phyloP scores from a whole-genome alignment of 805 yeast genomes.

The Kuraishia molischiana region DNA sequence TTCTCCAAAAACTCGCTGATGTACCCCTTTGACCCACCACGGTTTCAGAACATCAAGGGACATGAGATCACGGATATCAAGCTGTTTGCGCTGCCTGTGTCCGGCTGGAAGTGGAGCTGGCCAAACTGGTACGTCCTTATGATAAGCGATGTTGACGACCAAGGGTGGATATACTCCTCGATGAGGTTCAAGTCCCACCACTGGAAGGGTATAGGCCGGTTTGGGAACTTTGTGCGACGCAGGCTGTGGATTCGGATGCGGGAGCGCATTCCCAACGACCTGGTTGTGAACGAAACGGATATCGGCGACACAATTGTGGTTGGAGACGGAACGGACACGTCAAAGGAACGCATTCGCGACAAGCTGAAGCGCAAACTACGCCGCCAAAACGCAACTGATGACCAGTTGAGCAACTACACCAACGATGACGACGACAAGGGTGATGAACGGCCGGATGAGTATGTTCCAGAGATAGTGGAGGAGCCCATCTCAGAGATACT shows the following conservation, averaged over 20 bases:
- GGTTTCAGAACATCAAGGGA: constrained; percentile 35
- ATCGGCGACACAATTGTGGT: not conserved
- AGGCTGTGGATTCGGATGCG: constrained; percentile 41
- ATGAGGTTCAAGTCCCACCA: constrained; percentile 26
- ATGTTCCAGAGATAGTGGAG: not conserved
- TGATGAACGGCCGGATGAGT: not conserved
- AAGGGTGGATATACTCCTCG: constrained; percentile 46
- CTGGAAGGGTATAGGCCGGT: constrained; percentile 42
- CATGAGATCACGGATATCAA: constrained; percentile 18
- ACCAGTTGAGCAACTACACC: not conserved
- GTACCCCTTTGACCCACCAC: constrained; percentile 41
- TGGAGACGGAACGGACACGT: not conserved
- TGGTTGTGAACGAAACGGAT: not conserved
- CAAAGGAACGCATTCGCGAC: not conserved
- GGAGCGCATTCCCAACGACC: constrained; percentile 6
- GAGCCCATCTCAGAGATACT: not conserved
- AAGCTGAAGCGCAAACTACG: not conserved
- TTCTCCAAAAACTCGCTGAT: constrained; percentile 35
- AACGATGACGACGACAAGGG: not conserved
- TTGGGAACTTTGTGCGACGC: constrained; percentile 41
- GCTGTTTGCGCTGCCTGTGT: constrained; percentile 36
- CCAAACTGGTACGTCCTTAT: constrained; percentile 42
- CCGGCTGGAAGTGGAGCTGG: constrained; percentile 48
- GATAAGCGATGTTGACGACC: constrained; percentile 47
- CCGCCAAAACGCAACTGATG: not conserved